Evolutionary conservation across 768 basidiomycete species (phyloP).

Genomic region (Boletus eberwhitei): DNA sequence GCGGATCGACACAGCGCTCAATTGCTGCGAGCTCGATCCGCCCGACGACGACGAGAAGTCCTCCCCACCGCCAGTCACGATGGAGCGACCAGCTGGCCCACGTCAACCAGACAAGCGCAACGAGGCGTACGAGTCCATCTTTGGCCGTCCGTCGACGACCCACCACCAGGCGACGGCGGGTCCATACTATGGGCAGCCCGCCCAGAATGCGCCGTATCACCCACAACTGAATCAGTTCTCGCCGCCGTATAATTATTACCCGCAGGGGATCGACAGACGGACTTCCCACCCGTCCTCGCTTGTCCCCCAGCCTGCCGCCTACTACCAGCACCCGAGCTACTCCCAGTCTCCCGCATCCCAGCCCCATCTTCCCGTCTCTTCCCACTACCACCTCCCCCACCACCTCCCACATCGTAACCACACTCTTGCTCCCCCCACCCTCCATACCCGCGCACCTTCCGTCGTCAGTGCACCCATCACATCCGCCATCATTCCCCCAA

Average conservation of each 20-base stretch:
- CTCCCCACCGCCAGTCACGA: conserved; percentile 19
- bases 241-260: conserved; percentile 40
- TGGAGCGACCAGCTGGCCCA: conserved; percentile 61
- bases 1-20: conserved; percentile 4
- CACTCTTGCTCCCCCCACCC: conserved; percentile 39
- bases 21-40: conserved; percentile 4
- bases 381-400: conserved; percentile 16
- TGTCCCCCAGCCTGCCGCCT: conserved; percentile 26
- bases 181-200: conserved; percentile 18
- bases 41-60: conserved; percentile 2
- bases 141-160: conserved; percentile 65
- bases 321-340: conserved; percentile 27
- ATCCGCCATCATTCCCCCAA: conserved; percentile 44
- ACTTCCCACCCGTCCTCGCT: conserved; percentile 44
- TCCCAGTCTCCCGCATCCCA: conserved; percentile 36
- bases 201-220: conserved; percentile 17
- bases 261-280: conserved; percentile 43
- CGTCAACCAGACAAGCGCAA: conserved; percentile 65
- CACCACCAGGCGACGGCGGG: conserved; percentile 41
- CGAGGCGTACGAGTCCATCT: conserved; percentile 84
- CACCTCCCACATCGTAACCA: conserved; percentile 23
- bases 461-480: conserved; percentile 41
- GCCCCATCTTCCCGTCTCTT: conserved; percentile 11
- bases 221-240: conserved; percentile 29
- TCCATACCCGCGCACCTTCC: conserved; percentile 48